A percentile compares a stretch with the other conserved stretches of the same genome.
Conservation (phyloP, 495 filamentous ascomycete genomes). For the Penicillium canariense region DNA sequence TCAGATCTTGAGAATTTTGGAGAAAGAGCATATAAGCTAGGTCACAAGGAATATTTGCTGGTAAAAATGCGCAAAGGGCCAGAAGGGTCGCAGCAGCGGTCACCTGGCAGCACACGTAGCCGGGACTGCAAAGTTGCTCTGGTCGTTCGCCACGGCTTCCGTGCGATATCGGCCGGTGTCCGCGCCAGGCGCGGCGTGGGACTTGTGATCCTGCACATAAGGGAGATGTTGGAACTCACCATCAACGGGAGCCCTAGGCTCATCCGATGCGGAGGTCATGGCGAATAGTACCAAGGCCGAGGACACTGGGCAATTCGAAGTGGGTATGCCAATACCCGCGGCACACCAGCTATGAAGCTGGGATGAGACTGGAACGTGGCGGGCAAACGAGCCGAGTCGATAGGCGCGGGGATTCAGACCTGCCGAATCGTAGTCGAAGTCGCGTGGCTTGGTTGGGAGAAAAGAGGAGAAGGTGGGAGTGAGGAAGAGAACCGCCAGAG, state of each 20-base stretch:
- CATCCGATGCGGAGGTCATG: conserved; percentile 12
- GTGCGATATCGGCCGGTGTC: conserved; percentile 2
- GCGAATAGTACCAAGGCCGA: not conserved
- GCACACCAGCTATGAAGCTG: not conserved
- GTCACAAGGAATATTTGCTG: not conserved
- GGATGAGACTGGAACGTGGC: not conserved
- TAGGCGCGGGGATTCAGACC: conserved; percentile 1
- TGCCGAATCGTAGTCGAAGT: conserved; percentile 9
- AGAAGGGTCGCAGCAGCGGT: not conserved
- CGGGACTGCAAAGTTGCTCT: conserved; percentile 2
- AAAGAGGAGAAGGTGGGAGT: not conserved
- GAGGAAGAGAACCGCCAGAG: not conserved
- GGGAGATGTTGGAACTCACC: conserved; percentile 5
- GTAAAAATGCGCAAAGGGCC: not conserved
- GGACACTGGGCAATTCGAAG: not conserved
- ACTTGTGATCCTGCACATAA: not conserved
- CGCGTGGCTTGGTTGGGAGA: not conserved
- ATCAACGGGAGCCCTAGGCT: conserved; percentile 9
- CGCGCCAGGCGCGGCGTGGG: not conserved
- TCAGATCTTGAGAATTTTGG: conserved; percentile 8
- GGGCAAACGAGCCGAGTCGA: not conserved
- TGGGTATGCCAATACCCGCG: conserved; percentile 4
- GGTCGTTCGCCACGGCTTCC: not conserved
- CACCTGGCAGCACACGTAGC: not conserved
- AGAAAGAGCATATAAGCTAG: not conserved